These are phyloP conservation scores for Claviceps pazoutovae DNA, from an alignment of 2,329 filamentous ascomycete genomes.

Conservation along the genomic window DNA sequence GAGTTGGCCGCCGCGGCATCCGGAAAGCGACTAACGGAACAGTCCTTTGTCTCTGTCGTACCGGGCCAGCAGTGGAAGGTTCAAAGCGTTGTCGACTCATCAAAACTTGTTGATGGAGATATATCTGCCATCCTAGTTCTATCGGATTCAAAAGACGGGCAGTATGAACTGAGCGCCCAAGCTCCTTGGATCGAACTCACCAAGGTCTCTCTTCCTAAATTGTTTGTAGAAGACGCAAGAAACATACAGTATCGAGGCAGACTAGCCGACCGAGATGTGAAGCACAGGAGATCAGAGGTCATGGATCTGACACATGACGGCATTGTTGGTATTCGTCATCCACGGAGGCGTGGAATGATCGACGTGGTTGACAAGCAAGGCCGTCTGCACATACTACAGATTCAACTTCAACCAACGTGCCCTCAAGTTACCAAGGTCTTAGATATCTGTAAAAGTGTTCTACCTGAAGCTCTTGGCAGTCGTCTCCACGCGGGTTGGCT, in stretches of 20 bases:
- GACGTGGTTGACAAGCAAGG: slow-evolving; percentile 52
- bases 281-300: slow-evolving; percentile 29
- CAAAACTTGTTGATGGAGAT: slow-evolving; percentile 52
- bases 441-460: slow-evolving; percentile 46
- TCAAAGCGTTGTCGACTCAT: slow-evolving; percentile 58
- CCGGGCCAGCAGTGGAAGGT: slow-evolving; percentile 41
- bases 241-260: slow-evolving; percentile 43
- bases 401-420: slow-evolving; percentile 52
- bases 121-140: slow-evolving; percentile 57
- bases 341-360: slow-evolving; percentile 45
- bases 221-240: slow-evolving; percentile 46
- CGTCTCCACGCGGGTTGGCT: slow-evolving; percentile 58
- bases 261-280: slow-evolving; percentile 37
- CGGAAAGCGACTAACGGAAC: slow-evolving; percentile 10
- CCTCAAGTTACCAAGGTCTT: slow-evolving; percentile 48
- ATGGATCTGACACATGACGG: slow-evolving; percentile 32
- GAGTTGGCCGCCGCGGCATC: slow-evolving; percentile 13
- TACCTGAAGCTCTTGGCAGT: slow-evolving; percentile 44
- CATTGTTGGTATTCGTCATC: slow-evolving; percentile 41
- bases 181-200: slow-evolving; percentile 61
- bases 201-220: slow-evolving; percentile 47
- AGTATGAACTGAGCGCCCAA: slow-evolving; percentile 55
- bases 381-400: slow-evolving; percentile 49
- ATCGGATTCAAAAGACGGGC: slow-evolving; percentile 48
- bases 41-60: slow-evolving; percentile 15